These are phyloP conservation scores for Coelastrella sp. DNA, from an alignment of 139 green algal genomes.

Conservation along the genomic window DNA sequence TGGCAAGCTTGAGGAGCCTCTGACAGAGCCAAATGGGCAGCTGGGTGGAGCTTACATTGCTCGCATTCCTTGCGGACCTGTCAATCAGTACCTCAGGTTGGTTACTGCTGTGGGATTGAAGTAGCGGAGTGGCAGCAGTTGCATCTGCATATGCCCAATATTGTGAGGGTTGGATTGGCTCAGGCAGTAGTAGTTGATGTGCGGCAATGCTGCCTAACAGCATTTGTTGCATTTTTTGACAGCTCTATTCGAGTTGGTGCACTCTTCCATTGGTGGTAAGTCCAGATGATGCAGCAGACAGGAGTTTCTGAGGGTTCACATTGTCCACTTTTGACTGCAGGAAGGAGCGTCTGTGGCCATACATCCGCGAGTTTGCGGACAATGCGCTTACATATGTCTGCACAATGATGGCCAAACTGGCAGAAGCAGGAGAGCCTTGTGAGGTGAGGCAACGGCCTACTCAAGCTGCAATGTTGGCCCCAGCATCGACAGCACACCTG, in stretches of 20 bases:
- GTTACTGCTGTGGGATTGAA: neutral
- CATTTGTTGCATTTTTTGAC: too few relatives aligned
- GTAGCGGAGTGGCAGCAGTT: neutral
- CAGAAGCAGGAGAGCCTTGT: constrained; percentile 68
- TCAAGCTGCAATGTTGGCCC: too few relatives aligned
- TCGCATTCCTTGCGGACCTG: constrained; percentile 84
- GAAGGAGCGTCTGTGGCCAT: constrained; percentile 95
- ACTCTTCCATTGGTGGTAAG: too few relatives aligned
- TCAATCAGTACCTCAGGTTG: constrained; percentile 80
- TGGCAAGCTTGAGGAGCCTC: constrained; percentile 79
- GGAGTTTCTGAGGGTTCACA: too few relatives aligned
- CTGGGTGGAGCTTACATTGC: constrained; percentile 92
- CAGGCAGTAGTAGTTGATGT: too few relatives aligned
- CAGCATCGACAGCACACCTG: too few relatives aligned
- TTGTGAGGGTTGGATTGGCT: neutral
- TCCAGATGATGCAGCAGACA: too few relatives aligned
- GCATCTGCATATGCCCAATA: too few relatives aligned
- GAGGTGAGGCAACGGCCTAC: constrained; percentile 44
- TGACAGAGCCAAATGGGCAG: constrained; percentile 64
- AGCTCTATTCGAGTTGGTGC: too few relatives aligned
- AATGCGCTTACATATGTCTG: constrained; percentile 75
- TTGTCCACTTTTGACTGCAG: constrained; percentile 45
- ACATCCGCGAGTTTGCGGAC: constrained; percentile 94
- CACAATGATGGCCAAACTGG: constrained; percentile 68
- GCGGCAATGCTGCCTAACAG: too few relatives aligned